Conservation (phyloP, 2,329 filamentous ascomycete species). For the Tolypocladium tropicale region DNA sequence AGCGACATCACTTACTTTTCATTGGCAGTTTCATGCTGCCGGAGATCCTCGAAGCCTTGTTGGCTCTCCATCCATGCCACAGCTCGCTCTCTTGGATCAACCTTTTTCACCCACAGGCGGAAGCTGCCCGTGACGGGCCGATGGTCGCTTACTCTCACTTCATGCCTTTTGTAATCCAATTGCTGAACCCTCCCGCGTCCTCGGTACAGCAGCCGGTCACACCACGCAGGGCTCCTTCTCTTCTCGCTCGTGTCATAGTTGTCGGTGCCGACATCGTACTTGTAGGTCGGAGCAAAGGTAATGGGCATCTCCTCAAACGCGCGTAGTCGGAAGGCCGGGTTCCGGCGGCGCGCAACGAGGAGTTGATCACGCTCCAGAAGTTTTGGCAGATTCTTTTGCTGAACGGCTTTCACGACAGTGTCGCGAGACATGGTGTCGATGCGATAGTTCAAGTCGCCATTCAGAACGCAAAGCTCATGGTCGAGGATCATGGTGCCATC, state of each 20-base stretch:
- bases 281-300: conserved; percentile 91
- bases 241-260: conserved; percentile 93
- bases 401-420: conserved; percentile 78
- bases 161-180: conserved; percentile 78
- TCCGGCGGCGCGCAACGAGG: conserved; percentile 77
- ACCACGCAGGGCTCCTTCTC: conserved; percentile 90
- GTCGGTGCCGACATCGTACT: conserved; percentile 94
- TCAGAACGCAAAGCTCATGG: conserved; percentile 93
- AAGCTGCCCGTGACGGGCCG: conserved; percentile 83
- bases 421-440: conserved; percentile 96
- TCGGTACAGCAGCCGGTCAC: conserved; percentile 82
- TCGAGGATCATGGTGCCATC: conserved; percentile 93
- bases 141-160: conserved; percentile 86
- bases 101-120: conserved; percentile 72
- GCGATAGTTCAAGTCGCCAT: conserved; percentile 95
- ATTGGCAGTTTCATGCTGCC: conserved; percentile 55
- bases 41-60: conserved; percentile 62
- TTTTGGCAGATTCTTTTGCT: conserved; percentile 70
- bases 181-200: conserved; percentile 76
- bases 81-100: conserved; percentile 57
- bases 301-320: conserved; percentile 89
- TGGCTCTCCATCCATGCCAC: conserved; percentile 63
- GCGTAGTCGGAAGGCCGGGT: conserved; percentile 78
- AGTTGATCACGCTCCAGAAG: conserved; percentile 90
- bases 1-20: conserved; percentile 57